Conservation (phyloP, 164 flowering plant species). For the Aristolochia contorta region DNA sequence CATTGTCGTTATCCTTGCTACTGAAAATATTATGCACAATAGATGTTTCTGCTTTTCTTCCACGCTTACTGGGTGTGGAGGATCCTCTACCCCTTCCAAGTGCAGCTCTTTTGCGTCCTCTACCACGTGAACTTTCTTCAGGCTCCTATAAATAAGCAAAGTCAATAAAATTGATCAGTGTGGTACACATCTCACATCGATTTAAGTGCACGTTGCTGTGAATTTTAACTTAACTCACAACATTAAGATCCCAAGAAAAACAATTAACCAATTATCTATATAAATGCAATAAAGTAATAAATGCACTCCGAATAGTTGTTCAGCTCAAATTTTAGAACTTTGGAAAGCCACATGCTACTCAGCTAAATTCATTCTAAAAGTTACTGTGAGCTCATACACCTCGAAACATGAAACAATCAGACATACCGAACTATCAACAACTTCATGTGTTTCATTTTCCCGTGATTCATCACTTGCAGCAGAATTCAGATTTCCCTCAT, state of each 20-base stretch:
- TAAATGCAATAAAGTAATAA: too few relatives aligned
- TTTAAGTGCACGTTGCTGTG: not conserved
- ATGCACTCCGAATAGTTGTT: too few relatives aligned
- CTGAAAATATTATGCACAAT: constrained; percentile 39
- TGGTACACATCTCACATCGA: not conserved
- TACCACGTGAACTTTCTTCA: constrained; percentile 33
- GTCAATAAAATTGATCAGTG: not conserved
- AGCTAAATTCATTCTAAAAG: too few relatives aligned
- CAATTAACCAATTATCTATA: too few relatives aligned
- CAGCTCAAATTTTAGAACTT: too few relatives aligned
- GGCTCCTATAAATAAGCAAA: constrained; percentile 37
- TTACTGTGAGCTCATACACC: too few relatives aligned
- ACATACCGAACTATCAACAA: constrained; percentile 62
- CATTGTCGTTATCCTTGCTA: constrained; percentile 59
- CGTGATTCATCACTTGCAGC: constrained; percentile 62
- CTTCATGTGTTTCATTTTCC: constrained; percentile 31
- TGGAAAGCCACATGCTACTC: too few relatives aligned
- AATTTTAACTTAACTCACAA: too few relatives aligned
- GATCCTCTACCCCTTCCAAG: constrained; percentile 72
- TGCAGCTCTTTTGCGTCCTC: constrained; percentile 79
- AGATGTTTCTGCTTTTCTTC: constrained; percentile 63
- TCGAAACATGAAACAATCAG: constrained; percentile 1
- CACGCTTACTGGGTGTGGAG: constrained; percentile 56
- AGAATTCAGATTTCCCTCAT: constrained; percentile 61
- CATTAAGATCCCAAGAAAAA: too few relatives aligned